Conservation (phyloP, 2,329 filamentous ascomycete species). For the Akanthomyces dipterigenus region DNA sequence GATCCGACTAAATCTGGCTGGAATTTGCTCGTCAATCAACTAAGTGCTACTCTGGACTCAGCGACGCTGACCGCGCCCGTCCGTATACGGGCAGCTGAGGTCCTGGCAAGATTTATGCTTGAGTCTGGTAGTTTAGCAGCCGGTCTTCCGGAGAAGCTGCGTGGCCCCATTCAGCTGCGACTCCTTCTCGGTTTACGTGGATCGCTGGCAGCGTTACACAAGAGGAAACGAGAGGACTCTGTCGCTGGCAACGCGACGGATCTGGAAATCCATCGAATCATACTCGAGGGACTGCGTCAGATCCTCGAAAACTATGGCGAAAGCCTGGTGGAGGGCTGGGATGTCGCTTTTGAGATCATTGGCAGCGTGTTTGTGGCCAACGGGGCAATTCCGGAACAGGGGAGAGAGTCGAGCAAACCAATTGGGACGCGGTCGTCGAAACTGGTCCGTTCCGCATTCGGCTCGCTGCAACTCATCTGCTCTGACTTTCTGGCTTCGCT, state of each 20-base stretch:
- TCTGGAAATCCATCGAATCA: constrained; percentile 71
- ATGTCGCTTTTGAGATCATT: constrained; percentile 77
- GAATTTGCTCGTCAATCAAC: constrained; percentile 54
- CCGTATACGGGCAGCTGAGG: constrained; percentile 55
- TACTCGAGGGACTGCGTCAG: constrained; percentile 72
- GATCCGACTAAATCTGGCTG: constrained; percentile 67
- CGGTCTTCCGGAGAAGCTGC: constrained; percentile 40
- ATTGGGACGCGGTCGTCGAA: constrained; percentile 58
- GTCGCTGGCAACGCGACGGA: constrained; percentile 58
- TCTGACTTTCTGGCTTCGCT: constrained; percentile 82
- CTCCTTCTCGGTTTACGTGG: constrained; percentile 60
- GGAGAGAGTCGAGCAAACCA: constrained; percentile 19
- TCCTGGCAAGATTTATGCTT: constrained; percentile 51
- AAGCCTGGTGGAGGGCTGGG: constrained; percentile 75
- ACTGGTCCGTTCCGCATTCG: constrained; percentile 80
- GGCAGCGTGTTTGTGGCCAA: constrained; percentile 65
- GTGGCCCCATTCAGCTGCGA: constrained; percentile 62
- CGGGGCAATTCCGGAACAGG: constrained; percentile 26
- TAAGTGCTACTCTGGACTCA: constrained; percentile 45
- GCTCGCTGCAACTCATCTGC: constrained; percentile 83
- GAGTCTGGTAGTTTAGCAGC: constrained; percentile 53
- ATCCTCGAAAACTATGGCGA: constrained; percentile 88
- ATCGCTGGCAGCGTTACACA: constrained; percentile 50
- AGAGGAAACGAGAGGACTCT: constrained; percentile 43
- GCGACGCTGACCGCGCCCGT: constrained; percentile 43